A percentile compares a stretch with the other conserved stretches of the same genome.
These are phyloP conservation scores for Pythium diclinum DNA, from an alignment of 352 stramenopile species.

Conservation along the genomic window DNA sequence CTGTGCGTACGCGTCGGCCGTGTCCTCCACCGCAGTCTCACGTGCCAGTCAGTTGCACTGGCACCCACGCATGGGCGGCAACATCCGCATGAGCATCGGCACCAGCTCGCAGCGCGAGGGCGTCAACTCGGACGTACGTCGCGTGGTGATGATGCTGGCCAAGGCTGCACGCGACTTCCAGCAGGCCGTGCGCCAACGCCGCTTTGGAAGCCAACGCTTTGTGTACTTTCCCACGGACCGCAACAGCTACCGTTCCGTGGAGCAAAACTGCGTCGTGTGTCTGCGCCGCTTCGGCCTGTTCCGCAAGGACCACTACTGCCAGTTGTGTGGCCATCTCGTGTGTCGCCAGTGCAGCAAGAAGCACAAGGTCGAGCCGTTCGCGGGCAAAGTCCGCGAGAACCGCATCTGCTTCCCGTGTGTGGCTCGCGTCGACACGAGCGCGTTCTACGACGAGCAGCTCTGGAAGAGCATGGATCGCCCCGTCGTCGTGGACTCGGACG, in stretches of 20 bases:
- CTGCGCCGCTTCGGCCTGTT: conserved; percentile 50
- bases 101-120: background rate
- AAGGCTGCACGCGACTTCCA: conserved; percentile 50
- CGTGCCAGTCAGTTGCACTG: conserved; percentile 18
- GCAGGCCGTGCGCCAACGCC: conserved; percentile 50
- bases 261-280: conserved; percentile 47
- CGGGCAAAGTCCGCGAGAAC: conserved; percentile 44
- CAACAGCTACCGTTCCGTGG: conserved; percentile 16
- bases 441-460: conserved; percentile 36
- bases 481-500: conserved; percentile 25
- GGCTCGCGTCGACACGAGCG: conserved; percentile 46
- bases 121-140: conserved; percentile 17
- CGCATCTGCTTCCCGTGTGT: conserved; percentile 64
- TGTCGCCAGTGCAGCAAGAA: conserved; percentile 65
- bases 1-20: conserved; percentile 43
- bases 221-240: conserved; percentile 35
- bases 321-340: conserved; percentile 58
- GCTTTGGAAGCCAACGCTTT: conserved; percentile 53
- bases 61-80: conserved; percentile 19
- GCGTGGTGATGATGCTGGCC: conserved; percentile 41
- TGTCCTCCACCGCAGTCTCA: background rate
- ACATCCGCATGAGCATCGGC: background rate
- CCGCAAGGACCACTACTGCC: conserved; percentile 54
- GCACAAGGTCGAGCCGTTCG: conserved; percentile 60
- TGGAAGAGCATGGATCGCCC: conserved; percentile 23